A percentile compares a stretch with the other conserved stretches of the same genome.
Evolutionary conservation across 352 stramenopile species (phyloP).

Genomic region (Blastocystis sp.): DNA sequence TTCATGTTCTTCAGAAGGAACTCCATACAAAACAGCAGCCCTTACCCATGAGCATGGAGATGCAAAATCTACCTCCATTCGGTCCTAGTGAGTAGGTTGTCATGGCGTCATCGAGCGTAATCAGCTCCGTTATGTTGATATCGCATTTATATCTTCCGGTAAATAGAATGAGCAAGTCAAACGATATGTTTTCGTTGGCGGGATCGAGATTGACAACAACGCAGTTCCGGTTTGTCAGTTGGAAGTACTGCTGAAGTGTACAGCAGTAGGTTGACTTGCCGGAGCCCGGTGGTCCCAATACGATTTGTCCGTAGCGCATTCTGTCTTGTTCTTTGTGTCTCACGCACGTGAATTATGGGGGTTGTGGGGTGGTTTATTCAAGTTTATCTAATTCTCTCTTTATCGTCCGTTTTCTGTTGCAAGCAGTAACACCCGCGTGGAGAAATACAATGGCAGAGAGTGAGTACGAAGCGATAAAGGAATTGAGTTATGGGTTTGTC

Average conservation of each 20-base stretch:
- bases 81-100: conserved; percentile 79
- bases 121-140: conserved; percentile 93
- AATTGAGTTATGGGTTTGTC: too few species aligned
- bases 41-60: conserved; percentile 58
- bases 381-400: too few species aligned
- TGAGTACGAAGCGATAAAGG: too few species aligned
- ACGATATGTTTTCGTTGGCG: conserved; percentile 87
- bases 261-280: conserved; percentile 99
- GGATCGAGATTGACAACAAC: conserved; percentile 97
- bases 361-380: too few species aligned
- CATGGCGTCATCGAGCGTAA: conserved; percentile 91
- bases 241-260: conserved; percentile 91
- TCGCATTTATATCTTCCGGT: conserved; percentile 77
- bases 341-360: background rate
- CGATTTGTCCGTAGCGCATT: conserved; percentile 78
- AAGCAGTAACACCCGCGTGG: too few species aligned
- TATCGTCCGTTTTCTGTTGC: too few species aligned
- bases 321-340: conserved; percentile 24
- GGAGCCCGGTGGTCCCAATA: conserved; percentile 84
- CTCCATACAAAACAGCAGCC: conserved; percentile 98
- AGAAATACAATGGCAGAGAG: too few species aligned
- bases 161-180: conserved; percentile 59
- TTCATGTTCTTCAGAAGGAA: conserved; percentile 97
- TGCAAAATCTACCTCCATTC: conserved; percentile 79
- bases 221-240: conserved; percentile 78